phyloP scores from a whole-genome alignment of 2,329 filamentous ascomycete species.

The Capronia coronata region DNA sequence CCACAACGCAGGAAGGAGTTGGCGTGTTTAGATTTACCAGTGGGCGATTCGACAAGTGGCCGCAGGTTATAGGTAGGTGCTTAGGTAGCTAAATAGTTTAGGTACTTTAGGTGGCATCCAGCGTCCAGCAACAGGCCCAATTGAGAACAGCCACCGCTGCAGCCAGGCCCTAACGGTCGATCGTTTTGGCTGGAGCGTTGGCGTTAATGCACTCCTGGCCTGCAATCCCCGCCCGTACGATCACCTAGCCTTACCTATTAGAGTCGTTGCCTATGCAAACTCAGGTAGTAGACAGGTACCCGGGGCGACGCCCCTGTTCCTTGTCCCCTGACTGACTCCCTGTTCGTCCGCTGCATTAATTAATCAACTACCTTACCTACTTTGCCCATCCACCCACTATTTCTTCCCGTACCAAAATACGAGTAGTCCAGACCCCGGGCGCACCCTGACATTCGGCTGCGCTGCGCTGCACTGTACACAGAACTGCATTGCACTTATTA shows the following conservation, averaged over 20 bases:
- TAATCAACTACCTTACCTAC: too few species aligned
- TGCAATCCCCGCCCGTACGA: neutral
- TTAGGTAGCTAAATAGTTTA: too few species aligned
- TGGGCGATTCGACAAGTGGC: neutral
- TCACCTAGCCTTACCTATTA: neutral
- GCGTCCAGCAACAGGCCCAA: constrained; percentile 1
- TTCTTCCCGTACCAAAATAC: neutral
- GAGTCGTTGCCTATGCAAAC: neutral
- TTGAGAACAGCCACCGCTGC: neutral
- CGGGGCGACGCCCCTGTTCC: neutral
- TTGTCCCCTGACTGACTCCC: neutral
- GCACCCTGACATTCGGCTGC: neutral
- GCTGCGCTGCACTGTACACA: neutral
- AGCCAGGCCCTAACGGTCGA: constrained; percentile 1
- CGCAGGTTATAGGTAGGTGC: too few species aligned
- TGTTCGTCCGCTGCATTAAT: too few species aligned
- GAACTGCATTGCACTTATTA: neutral
- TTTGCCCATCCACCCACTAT: neutral
- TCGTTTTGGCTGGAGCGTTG: neutral
- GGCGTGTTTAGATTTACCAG: neutral
- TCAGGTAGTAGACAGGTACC: neutral
- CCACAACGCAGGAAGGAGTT: too few species aligned
- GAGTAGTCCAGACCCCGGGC: neutral
- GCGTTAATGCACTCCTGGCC: neutral
- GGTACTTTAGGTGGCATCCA: too few species aligned